Evolutionary conservation across 2,329 filamentous ascomycete species (phyloP).

Genomic region (Helotiales sp.): DNA sequence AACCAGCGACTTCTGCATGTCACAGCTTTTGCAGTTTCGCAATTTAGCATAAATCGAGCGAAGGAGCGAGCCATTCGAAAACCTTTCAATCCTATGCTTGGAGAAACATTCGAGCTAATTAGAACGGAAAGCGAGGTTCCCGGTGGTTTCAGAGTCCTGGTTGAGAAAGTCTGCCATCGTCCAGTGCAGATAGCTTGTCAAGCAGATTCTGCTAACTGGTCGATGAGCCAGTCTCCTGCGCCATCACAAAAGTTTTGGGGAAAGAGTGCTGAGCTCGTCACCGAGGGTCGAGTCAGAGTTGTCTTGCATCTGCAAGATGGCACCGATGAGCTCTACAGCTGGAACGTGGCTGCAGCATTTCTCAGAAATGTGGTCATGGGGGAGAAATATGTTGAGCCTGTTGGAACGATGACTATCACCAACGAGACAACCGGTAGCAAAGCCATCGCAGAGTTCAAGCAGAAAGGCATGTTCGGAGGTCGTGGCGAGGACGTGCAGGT

Average conservation of each 20-base stretch:
- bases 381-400: constrained; percentile 96
- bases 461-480: constrained; percentile 96
- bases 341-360: constrained; percentile 86
- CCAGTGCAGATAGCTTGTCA: constrained; percentile 92
- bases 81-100: constrained; percentile 94
- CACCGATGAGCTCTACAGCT: constrained; percentile 81
- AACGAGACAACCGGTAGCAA: constrained; percentile 85
- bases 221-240: constrained; percentile 80
- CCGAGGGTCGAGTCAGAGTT: constrained; percentile 81
- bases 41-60: constrained; percentile 77
- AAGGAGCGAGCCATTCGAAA: constrained; percentile 93
- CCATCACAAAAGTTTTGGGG: constrained; percentile 99
- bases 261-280: constrained; percentile 91
- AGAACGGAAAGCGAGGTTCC: constrained; percentile 73
- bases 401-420: constrained; percentile 81
- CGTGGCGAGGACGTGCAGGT: constrained; percentile 86
- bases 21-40: constrained; percentile 85
- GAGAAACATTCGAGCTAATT: constrained; percentile 92
- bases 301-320: constrained; percentile 66
- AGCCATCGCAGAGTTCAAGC: constrained; percentile 86
- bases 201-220: constrained; percentile 84
- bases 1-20: constrained; percentile 79
- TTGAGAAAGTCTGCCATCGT: constrained; percentile 92
- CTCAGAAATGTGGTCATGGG: constrained; percentile 95
- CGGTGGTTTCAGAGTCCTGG: constrained; percentile 82